Evolutionary conservation across 1,284 basidiomycete genomes (phyloP), one percentile per base, ranked within the genome.

Genomic region (Sanghuangporus sanghuang): DNA sequence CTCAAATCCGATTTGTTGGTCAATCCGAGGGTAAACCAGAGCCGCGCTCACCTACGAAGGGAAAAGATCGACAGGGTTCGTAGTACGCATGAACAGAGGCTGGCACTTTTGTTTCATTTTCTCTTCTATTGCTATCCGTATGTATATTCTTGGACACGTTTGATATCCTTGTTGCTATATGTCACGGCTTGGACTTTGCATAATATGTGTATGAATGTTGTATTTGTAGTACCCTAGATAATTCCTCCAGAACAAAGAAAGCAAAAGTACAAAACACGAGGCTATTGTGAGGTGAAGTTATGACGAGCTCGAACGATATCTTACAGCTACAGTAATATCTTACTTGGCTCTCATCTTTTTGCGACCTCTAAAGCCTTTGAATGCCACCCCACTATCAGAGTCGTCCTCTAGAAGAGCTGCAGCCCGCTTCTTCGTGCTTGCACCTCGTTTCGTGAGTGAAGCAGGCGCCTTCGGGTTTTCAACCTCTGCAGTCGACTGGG

Each of bases 301-400:
- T 5, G 27, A 32, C 27, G 27, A 32, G 6, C 11, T 32, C 23
- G 12, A 57, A 58, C 14, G 56, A 52, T 27, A 11, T 27, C 9
- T 7, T 56, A 61, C 38, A n/a, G n/a, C n/a, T n/a, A n/a, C n/a
- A n/a, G n/a, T n/a, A 44, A 12, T 44, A 44, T 27, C 9, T 27
- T 56, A 61, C 38, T 65, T 48, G 16, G 32, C 55, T 39, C 56
- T 67, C 36, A 57, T 48, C 32, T 56, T 71, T 67, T 75, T 79
- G 67, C 75, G 76, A 48, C 75, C 74, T 5, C 71, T 70, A 68
- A 89, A 88, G 5, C 87, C 87, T 67, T 82, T 84, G 75, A 90
- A 90, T 18, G 83, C 81, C 21, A 79, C 81, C 9, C 79, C 86
- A 65, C 90, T 85, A 68, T 90, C 88, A 14, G 86, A 88, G 71